A percentile compares a stretch with the other conserved stretches of the same genome.
Evolutionary conservation across 768 basidiomycete species (phyloP).

Genomic region (Cystoderma amianthinum): DNA sequence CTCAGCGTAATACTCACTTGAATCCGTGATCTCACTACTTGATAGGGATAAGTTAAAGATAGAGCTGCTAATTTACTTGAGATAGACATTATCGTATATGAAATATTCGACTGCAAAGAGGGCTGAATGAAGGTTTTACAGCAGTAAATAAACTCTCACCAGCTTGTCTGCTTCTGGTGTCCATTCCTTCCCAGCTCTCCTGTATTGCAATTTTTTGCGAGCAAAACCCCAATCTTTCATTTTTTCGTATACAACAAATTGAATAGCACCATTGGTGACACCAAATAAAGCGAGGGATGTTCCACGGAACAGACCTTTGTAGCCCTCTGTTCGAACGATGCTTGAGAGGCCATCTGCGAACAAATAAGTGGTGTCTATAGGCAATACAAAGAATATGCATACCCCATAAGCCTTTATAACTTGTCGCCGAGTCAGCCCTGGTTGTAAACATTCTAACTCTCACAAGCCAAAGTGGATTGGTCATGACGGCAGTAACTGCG

Average conservation of each 20-base stretch:
- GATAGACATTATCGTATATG: conserved; percentile 91
- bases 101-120: conserved; percentile 66
- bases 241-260: conserved; percentile 95
- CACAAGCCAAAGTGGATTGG: conserved; percentile 97
- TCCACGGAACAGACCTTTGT: conserved; percentile 78
- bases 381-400: no score
- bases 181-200: conserved; percentile 56
- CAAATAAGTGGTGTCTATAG: no score
- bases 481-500: conserved; percentile 87
- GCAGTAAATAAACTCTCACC: conserved; percentile 38
- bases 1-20: conserved; percentile 69
- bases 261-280: conserved; percentile 90
- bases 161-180: conserved; percentile 77
- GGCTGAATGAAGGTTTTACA: conserved; percentile 2
- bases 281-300: conserved; percentile 86
- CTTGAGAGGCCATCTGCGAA: conserved; percentile 56
- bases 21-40: conserved; percentile 90
- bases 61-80: conserved; percentile 84
- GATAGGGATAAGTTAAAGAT: conserved; percentile 89
- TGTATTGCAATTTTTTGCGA: conserved; percentile 59
- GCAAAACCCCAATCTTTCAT: conserved; percentile 90
- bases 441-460: conserved; percentile 97
- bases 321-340: conserved; percentile 69
- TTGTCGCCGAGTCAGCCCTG: conserved; percentile 48
- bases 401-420: conserved; percentile 82